phyloP scores from a whole-genome alignment of 768 basidiomycete genomes.

The Lactarius tabidus region DNA sequence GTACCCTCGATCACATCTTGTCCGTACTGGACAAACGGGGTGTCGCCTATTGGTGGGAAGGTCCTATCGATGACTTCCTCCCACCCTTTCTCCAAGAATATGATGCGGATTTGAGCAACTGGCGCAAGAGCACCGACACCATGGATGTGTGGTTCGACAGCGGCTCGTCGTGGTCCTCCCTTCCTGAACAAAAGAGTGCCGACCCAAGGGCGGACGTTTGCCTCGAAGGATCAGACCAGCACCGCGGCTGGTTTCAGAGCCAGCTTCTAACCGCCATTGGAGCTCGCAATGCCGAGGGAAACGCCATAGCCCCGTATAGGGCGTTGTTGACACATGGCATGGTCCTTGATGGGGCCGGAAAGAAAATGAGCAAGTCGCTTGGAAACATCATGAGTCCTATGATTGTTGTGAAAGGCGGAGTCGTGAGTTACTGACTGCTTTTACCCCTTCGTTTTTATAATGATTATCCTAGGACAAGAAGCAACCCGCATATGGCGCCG shows the following conservation, averaged over 20 bases:
- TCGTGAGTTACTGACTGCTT: conserved; percentile 43
- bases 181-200: conserved; percentile 42
- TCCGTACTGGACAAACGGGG: conserved; percentile 68
- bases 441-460: neutral
- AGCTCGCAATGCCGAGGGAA: conserved; percentile 34
- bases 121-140: conserved; percentile 85
- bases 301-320: conserved; percentile 54
- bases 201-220: conserved; percentile 69
- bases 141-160: conserved; percentile 99
- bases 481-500: conserved; percentile 79
- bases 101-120: conserved; percentile 31
- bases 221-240: conserved; percentile 94
- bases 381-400: conserved; percentile 89
- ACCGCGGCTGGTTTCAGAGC: conserved; percentile 99
- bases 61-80: conserved; percentile 77
- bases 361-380: conserved; percentile 97
- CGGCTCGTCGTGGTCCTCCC: conserved; percentile 88
- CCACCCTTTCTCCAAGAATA: conserved; percentile 51
- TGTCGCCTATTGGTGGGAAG: conserved; percentile 88
- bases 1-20: conserved; percentile 72
- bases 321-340: conserved; percentile 93
- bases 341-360: conserved; percentile 85
- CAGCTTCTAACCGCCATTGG: conserved; percentile 80
- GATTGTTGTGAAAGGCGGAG: conserved; percentile 71
- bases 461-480: conserved; percentile 51